Evolutionary conservation across 257 asterid genomes (phyloP).

Genomic region (Rhazya stricta): DNA sequence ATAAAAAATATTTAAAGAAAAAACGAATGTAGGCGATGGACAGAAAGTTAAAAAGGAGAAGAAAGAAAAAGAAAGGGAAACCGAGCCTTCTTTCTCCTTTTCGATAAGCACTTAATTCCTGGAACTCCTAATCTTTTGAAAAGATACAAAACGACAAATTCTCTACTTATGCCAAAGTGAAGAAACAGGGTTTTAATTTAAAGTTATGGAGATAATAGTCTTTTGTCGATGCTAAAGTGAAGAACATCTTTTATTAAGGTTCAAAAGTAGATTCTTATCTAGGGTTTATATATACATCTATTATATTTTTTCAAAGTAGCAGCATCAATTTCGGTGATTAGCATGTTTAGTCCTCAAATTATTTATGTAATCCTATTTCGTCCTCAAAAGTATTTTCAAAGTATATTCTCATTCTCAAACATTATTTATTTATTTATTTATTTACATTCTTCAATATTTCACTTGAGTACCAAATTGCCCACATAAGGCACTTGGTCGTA

Average conservation of each 20-base stretch:
- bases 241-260: constrained; percentile 29
- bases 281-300: too few species aligned
- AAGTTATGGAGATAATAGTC: constrained; percentile 35
- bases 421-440: constrained; percentile 2
- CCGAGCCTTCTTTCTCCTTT: constrained; percentile 23
- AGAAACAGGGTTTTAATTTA: constrained; percentile 28
- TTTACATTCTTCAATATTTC: too few species aligned
- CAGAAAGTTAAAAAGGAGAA: background rate
- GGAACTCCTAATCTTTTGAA: constrained; percentile 26
- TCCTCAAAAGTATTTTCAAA: too few species aligned
- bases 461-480: too few species aligned
- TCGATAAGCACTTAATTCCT: constrained; percentile 26
- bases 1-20: too few species aligned
- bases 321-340: too few species aligned
- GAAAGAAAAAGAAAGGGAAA: constrained; percentile 1
- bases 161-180: constrained; percentile 36
- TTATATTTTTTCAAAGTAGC: too few species aligned
- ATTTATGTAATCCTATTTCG: too few species aligned
- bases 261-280: constrained; percentile 32
- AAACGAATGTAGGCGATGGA: background rate
- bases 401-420: too few species aligned
- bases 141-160: constrained; percentile 41
- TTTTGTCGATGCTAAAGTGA: constrained; percentile 40
- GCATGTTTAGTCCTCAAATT: too few species aligned
- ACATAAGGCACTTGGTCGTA: too few species aligned